A percentile compares a stretch with the other conserved stretches of the same genome.
phyloP scores from a whole-genome alignment of 2,329 filamentous ascomycete genomes.

The Rutstroemia sydowiana region DNA sequence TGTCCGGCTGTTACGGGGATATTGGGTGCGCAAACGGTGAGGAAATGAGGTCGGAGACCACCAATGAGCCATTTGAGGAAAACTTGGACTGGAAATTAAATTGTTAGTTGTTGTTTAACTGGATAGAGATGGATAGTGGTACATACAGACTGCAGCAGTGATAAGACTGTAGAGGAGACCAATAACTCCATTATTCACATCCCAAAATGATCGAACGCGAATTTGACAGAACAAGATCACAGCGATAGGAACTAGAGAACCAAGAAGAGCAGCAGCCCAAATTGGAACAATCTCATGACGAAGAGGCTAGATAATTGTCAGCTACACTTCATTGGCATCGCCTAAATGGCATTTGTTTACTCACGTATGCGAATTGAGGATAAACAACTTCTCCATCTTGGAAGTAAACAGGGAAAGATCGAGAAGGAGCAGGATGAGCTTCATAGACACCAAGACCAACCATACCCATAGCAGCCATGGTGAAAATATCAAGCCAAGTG shows the following conservation, averaged over 20 bases:
- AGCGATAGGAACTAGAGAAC: constrained; percentile 55
- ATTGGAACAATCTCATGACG: constrained; percentile 66
- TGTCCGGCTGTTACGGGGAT: constrained; percentile 35
- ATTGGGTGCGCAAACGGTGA: constrained; percentile 60
- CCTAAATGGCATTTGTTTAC: constrained; percentile 25
- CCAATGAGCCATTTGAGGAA: constrained; percentile 71
- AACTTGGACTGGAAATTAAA: constrained; percentile 53
- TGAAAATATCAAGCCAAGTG: constrained; percentile 60
- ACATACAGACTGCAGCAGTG: constrained; percentile 48
- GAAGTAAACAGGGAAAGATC: constrained; percentile 64
- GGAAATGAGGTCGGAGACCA: constrained; percentile 64
- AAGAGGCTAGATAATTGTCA: constrained; percentile 33
- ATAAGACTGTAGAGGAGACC: constrained; percentile 65
- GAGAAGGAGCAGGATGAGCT: constrained; percentile 56
- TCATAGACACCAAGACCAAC: constrained; percentile 61
- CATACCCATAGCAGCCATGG: constrained; percentile 58
- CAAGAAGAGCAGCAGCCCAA: constrained; percentile 61
- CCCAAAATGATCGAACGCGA: constrained; percentile 61
- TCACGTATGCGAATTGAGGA: constrained; percentile 57
- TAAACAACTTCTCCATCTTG: constrained; percentile 60
- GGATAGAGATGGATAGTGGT: not conserved
- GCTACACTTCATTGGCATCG: not conserved
- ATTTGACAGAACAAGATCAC: constrained; percentile 61
- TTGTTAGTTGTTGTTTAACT: not conserved
- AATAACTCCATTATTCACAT: constrained; percentile 62